Evolutionary conservation across 23 red algal genomes (phyloP).

Genomic region (Gracilaria gracilis): DNA sequence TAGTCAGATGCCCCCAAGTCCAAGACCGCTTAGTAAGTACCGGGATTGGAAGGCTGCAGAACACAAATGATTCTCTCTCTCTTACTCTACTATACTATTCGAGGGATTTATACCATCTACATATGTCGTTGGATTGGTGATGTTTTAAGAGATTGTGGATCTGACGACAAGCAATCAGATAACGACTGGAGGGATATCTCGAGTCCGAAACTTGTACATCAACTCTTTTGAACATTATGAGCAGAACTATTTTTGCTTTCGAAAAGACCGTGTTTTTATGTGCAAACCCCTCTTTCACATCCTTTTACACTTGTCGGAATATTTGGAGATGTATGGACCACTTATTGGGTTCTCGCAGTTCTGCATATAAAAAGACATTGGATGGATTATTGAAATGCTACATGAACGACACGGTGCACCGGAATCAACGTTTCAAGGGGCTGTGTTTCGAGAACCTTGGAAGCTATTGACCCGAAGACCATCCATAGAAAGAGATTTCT

Average conservation of each 20-base stretch:
- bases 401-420: not conserved
- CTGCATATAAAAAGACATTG: constrained; percentile 17
- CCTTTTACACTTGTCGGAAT: not conserved
- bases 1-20: not conserved
- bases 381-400: not conserved
- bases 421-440: not conserved
- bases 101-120: not conserved
- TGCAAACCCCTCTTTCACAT: constrained; percentile 30
- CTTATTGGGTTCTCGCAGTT: constrained; percentile 18
- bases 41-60: constrained; percentile 34
- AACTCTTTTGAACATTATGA: constrained; percentile 15
- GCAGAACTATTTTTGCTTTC: not conserved
- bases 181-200: not conserved
- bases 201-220: not conserved
- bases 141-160: constrained; percentile 4
- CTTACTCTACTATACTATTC: not conserved
- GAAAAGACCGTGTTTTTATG: not conserved
- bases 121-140: not conserved
- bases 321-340: not conserved
- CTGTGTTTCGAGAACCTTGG: constrained; percentile 3
- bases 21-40: not conserved
- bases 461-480: not conserved
- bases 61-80: constrained; percentile 10
- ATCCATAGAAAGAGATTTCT: not conserved
- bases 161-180: not conserved